Evolutionary conservation across 1,284 basidiomycete species (phyloP).

Genomic region (Volvariella volvacea): DNA sequence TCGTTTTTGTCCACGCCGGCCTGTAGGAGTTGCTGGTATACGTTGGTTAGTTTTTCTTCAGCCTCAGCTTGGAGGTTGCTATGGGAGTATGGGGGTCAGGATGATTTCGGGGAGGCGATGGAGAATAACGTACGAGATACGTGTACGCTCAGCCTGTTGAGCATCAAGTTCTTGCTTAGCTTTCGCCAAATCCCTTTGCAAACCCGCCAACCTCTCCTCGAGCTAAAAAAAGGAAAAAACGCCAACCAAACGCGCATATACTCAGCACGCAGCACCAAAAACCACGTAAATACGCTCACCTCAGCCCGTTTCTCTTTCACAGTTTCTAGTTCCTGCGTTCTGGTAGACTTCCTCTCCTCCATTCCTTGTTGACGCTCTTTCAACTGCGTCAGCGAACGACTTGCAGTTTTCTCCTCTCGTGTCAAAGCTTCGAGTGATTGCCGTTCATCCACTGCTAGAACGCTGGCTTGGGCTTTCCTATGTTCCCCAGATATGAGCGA

Average conservation of each 20-base stretch:
- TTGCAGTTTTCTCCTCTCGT: slow-evolving; percentile 77
- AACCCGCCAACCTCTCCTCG: slow-evolving; percentile 47
- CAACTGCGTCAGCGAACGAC: slow-evolving; percentile 62
- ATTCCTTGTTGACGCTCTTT: slow-evolving; percentile 65
- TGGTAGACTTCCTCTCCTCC: slow-evolving; percentile 51
- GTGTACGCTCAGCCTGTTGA: slow-evolving; percentile 66
- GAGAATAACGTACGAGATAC: slow-evolving; percentile 50
- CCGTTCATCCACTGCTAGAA: slow-evolving; percentile 81
- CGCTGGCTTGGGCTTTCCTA: slow-evolving; percentile 74
- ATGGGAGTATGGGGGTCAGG: slow-evolving; percentile 7
- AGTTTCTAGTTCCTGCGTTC: slow-evolving; percentile 52
- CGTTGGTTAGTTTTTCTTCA: slow-evolving; percentile 84
- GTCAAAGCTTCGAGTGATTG: slow-evolving; percentile 77
- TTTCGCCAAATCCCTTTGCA: slow-evolving; percentile 48
- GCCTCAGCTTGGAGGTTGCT: slow-evolving; percentile 86
- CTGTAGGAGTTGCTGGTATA: slow-evolving; percentile 82
- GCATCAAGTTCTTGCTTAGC: slow-evolving; percentile 70
- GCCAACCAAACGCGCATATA: not conserved
- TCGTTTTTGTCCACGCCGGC: slow-evolving; percentile 85
- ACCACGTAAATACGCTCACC: slow-evolving; percentile 28
- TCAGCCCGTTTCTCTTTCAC: slow-evolving; percentile 55
- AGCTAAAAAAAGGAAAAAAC: slow-evolving; percentile 36
- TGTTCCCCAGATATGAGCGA: slow-evolving; percentile 2
- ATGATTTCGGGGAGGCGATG: slow-evolving; percentile 2
- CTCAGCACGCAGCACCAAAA: slow-evolving; percentile 4